A percentile compares a stretch with the other conserved stretches of the same genome.
phyloP scores from a whole-genome alignment of 305 asterid genomes.

The Fraxinus sp. region DNA sequence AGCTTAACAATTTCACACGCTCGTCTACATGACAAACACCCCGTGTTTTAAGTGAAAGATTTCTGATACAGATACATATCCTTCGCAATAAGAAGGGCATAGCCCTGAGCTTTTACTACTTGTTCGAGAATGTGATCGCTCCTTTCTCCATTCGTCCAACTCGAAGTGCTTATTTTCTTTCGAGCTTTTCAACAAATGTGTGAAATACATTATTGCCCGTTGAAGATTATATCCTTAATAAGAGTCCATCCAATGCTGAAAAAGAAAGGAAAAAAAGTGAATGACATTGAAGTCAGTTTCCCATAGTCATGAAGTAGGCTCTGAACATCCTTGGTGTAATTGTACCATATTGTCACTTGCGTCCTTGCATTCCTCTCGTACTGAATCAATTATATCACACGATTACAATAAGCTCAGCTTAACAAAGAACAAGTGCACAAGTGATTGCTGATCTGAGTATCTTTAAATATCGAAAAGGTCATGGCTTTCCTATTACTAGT shows the following conservation, averaged over 20 bases:
- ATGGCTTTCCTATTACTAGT: neutral
- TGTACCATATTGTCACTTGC: slow-evolving; percentile 96
- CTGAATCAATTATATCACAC: slow-evolving; percentile 33
- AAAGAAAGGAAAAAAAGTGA: neutral
- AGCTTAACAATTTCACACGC: neutral
- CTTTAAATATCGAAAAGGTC: neutral
- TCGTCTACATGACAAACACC: neutral
- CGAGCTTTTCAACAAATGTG: slow-evolving; percentile 52
- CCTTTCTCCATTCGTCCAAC: slow-evolving; percentile 76
- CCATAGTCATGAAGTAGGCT: slow-evolving; percentile 94
- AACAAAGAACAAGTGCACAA: neutral
- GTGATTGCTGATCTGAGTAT: neutral
- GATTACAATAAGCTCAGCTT: slow-evolving; percentile 7
- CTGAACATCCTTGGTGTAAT: slow-evolving; percentile 55
- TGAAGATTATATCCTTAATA: slow-evolving; percentile 75
- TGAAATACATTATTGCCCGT: slow-evolving; percentile 74
- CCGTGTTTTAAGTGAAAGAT: slow-evolving; percentile 46
- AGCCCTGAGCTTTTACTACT: slow-evolving; percentile 63
- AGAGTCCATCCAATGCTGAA: slow-evolving; percentile 67
- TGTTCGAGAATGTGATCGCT: slow-evolving; percentile 76
- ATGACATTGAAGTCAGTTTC: slow-evolving; percentile 23
- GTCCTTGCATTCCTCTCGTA: slow-evolving; percentile 97
- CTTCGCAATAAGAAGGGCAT: slow-evolving; percentile 62
- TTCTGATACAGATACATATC: slow-evolving; percentile 48
- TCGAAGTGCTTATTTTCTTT: slow-evolving; percentile 49